Evolutionary conservation across 345 rosid species (phyloP).

Genomic region (Eucalyptus sideroxylon): DNA sequence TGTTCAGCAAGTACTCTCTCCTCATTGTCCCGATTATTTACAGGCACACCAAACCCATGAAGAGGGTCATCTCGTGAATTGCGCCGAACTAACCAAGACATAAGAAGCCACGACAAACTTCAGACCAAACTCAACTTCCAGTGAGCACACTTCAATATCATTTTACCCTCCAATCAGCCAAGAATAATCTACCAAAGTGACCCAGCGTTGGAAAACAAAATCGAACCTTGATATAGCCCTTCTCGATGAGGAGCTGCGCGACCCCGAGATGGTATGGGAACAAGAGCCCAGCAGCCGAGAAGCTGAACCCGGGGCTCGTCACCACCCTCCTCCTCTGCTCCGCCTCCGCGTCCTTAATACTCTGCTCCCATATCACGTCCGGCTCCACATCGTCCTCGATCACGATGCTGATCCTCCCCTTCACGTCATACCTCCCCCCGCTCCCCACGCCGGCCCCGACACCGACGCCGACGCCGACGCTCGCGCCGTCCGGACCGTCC

Average conservation of each 20-base stretch:
- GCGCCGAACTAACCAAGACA: not conserved
- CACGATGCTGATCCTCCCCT: constrained; percentile 37
- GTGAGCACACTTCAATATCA: not conserved
- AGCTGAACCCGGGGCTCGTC: constrained; percentile 91
- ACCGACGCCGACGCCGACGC: not conserved
- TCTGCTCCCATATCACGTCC: constrained; percentile 78
- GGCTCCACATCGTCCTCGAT: constrained; percentile 68
- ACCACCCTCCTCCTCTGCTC: constrained; percentile 57
- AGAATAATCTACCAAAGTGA: not conserved
- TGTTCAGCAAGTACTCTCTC: not conserved
- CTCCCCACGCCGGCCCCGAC: not conserved
- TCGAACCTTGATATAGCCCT: constrained; percentile 78
- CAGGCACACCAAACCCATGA: not conserved
- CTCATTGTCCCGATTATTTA: not conserved
- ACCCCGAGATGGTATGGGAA: constrained; percentile 94
- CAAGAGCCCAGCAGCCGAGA: constrained; percentile 93
- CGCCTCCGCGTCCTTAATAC: constrained; percentile 69
- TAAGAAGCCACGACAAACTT: not conserved
- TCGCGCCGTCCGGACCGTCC: not conserved
- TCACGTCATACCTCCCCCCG: not conserved
- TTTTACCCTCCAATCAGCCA: not conserved
- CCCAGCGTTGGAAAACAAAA: not conserved
- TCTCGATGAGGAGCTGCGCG: constrained; percentile 76
- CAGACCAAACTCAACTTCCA: not conserved
- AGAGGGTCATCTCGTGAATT: not conserved